These are phyloP conservation scores for Panaeolus cyanescens DNA, from an alignment of 768 basidiomycete species.

Conservation along the genomic window DNA sequence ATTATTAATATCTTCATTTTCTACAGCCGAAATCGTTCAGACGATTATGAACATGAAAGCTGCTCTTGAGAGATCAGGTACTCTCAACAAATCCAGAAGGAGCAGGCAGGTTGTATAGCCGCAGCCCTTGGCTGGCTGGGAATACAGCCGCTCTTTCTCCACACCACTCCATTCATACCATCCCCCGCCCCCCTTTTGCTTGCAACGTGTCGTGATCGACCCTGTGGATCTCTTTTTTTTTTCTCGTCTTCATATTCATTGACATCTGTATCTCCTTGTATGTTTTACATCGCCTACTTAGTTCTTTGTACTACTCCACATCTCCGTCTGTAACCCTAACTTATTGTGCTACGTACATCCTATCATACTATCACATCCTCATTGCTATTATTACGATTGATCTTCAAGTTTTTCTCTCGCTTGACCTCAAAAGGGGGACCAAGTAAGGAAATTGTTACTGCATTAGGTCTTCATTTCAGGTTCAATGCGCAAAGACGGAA, in stretches of 20 bases:
- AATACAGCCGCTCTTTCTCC: background rate
- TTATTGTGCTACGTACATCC: background rate
- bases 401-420: background rate
- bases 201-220: background rate
- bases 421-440: background rate
- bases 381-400: background rate
- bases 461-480: background rate
- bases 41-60: conserved; percentile 67
- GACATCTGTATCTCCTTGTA: background rate
- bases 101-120: conserved; percentile 56
- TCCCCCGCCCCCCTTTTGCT: background rate
- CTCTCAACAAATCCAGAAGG: conserved; percentile 60
- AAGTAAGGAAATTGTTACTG: conserved; percentile 2
- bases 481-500: background rate
- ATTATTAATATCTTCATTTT: conserved; percentile 1
- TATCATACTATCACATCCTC: background rate
- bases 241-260: background rate
- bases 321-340: background rate
- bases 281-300: background rate
- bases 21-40: conserved; percentile 74
- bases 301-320: background rate
- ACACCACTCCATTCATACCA: background rate
- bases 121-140: background rate
- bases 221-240: background rate
- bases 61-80: conserved; percentile 64